Evolutionary conservation across 768 basidiomycete genomes (phyloP), one percentile per base, ranked within the genome.

Genomic region (Mycena belliarum): DNA sequence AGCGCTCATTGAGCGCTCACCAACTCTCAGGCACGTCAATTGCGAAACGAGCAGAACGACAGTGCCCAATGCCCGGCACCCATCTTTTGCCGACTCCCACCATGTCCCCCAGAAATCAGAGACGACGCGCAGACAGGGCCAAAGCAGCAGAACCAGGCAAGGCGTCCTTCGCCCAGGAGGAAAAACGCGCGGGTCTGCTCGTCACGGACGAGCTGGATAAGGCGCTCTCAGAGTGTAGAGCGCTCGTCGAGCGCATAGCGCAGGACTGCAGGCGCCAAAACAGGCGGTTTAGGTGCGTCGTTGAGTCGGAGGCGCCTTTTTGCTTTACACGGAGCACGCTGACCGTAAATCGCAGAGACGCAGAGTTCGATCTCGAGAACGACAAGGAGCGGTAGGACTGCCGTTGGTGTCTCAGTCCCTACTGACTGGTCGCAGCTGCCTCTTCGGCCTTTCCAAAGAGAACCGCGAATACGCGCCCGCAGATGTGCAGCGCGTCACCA

Each of bases 331-430:
- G 29, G 33, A 14, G 11, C 26, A 33, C 20, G 10, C n/a, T 52
- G 10, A 50, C n/a, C 0, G 37, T 1, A 4, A 25, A 21, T 40
- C 32, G 42, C 57, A 85, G 82, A 51, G 83, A 85, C 62, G 70
- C 79, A 45, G 82, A 82, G 58, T 84, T 84, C 59, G 83, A 85
- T 59, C 69, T 85, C 14, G 81, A 82, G 67, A 80, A 80, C 33
- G 82, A 84, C 66, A 68, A 69, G 49, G 71, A 78, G 5, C 69
- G 51, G 62, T 59, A 49, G 10, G 41, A 4, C 11, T 20, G 9
- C 3, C 16, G 21, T 35, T 25, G 26, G 8, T 12, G 7, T 37
- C 6, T 21, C 28, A 10, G 26, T 24, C 23, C 41, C 58, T 53
- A 21, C 43, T 33, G 26, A 24, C 29, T 12, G 15, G 1, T 4